Base-by-base conservation (phyloP, 2,329 filamentous ascomycete genomes). In the Fusarium sp. region DNA sequence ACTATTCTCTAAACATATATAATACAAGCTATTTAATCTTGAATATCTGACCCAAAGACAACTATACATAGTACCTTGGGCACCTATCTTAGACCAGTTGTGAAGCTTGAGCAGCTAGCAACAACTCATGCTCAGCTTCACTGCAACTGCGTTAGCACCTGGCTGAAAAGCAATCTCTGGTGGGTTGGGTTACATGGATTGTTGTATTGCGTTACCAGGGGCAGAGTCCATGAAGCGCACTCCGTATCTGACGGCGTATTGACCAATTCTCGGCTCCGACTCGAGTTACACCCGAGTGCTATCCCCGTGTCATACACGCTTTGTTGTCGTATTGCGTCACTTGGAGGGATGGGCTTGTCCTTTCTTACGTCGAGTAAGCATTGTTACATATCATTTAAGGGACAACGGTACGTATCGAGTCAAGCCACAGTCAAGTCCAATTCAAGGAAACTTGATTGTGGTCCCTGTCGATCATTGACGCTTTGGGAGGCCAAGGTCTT, bases 381-480 rank as follows among this genome's bases (percentile, higher is more conserved):
- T 60, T 18, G 29, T 31, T 42, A n/a, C n/a, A n/a, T n/a, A 37
- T 39, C 38, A 14, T 23, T 41, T 5, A 25, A 55, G 39, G 35
- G 25, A 39, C 42, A 33, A 29, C 16, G 12, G 27, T 42, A 57
- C 23, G 23, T 37, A n/a, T 27, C 19, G 21, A 49, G 56, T 48
- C 57, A 67, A 68, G 65, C 65, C 65, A 68, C 65, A 68, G 33
- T 19, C 35, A 33, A 48, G 52, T 23, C 39, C 27, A 23, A 29
- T 63, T 33, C 54, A 60, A 39, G 37, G 61, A 66, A 66, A 68
- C 41, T 49, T 63, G 63, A 29, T 37, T 63, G 65, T 49, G 48
- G 65, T 63, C 2, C 65, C 65, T 68, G 65, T 68, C 65, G 64
- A 68, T 68, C 64, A 31, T 23, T 69, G 41, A 29, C 68, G 45